phyloP scores from a whole-genome alignment of 2,329 filamentous ascomycete genomes.

The Sphaerulina vaccinii region DNA sequence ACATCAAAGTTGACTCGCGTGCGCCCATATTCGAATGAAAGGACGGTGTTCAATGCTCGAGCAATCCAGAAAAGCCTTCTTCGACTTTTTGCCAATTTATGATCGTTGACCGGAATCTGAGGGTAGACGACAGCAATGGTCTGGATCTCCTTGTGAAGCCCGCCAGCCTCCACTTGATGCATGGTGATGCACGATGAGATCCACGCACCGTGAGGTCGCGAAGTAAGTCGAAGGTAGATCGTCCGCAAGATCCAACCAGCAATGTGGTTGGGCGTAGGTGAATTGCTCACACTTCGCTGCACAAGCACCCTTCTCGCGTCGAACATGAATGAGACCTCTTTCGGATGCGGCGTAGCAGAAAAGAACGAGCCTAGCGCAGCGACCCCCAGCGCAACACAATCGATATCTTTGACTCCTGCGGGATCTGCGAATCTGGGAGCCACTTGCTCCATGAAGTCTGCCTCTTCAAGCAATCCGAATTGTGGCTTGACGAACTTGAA shows the following conservation, averaged over 20 bases:
- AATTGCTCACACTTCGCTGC: slow-evolving; percentile 29
- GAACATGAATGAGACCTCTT: slow-evolving; percentile 50
- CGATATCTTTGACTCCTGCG: slow-evolving; percentile 39
- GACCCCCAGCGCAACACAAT: slow-evolving; percentile 55
- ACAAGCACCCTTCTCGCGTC: slow-evolving; percentile 47
- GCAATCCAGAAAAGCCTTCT: slow-evolving; percentile 49
- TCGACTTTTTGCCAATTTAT: slow-evolving; percentile 34
- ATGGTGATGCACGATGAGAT: slow-evolving; percentile 59
- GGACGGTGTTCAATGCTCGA: slow-evolving; percentile 58
- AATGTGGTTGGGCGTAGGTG: slow-evolving; percentile 40
- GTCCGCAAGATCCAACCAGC: slow-evolving; percentile 56
- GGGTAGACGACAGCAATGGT: slow-evolving; percentile 38
- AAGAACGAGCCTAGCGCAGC: slow-evolving; percentile 57
- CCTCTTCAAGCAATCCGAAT: slow-evolving; percentile 51
- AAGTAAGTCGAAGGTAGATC: slow-evolving; percentile 55
- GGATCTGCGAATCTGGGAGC: slow-evolving; percentile 31
- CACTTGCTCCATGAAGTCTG: slow-evolving; percentile 34
- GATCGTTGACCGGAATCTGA: slow-evolving; percentile 30
- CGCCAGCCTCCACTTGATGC: slow-evolving; percentile 58
- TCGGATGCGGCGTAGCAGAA: slow-evolving; percentile 43
- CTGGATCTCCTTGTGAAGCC: slow-evolving; percentile 46
- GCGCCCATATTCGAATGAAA: slow-evolving; percentile 58
- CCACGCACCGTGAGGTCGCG: slow-evolving; percentile 55
- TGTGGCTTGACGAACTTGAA: slow-evolving; percentile 54
- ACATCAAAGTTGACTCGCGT: slow-evolving; percentile 53